Evolutionary conservation across 768 basidiomycete species (phyloP), one percentile per base, ranked within the genome.

Genomic region (Tricholoma flavovirens): DNA sequence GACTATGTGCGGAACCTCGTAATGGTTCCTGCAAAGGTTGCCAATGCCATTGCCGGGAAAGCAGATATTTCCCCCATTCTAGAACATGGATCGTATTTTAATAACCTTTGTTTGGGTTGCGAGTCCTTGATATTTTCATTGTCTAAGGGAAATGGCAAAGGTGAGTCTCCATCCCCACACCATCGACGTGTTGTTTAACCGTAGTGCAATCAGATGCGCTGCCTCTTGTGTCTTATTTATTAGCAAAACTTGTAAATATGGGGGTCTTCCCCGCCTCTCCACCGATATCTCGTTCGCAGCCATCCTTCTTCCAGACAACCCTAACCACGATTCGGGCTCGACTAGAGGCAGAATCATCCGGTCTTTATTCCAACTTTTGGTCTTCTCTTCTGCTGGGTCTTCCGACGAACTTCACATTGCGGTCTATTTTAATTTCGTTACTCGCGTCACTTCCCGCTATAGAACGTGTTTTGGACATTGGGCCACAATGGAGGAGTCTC

Each of bases 11-110:
- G 81, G 30, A 78, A 82, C 56, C 53, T 86, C 2, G 75, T 85
- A 50, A 75, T 82, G 14, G 70, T 95, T 7, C 93, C 95, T 32
- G 74, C 75, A n/a, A 92, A 84, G 68, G 82, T 88, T 7, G 86
- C 88, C 21, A 97, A 98, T 70, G 79, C 81, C 2, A 67, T 84
- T 32, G 79, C 74, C 26, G 74, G 72, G 19, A 72, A 73, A 46
- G 64, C 63, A 26, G 64, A 61, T 3, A 63, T 79, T 1, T 87
- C 87, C 1, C 57, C 62, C 15, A 65, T 60, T 15, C 70, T 97
- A 45, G 78, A 83, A 64, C 75, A 83, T 59, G 79, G 78, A 15
- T 60, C 62, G 4, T 90, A 87, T 68, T 81, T 83, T 65, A 74
- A 78, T 53, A 63, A 73, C 43, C 53, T 90, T 22, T 76, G 80